Conservation (phyloP, 768 basidiomycete genomes). For the Trametes maxima region DNA sequence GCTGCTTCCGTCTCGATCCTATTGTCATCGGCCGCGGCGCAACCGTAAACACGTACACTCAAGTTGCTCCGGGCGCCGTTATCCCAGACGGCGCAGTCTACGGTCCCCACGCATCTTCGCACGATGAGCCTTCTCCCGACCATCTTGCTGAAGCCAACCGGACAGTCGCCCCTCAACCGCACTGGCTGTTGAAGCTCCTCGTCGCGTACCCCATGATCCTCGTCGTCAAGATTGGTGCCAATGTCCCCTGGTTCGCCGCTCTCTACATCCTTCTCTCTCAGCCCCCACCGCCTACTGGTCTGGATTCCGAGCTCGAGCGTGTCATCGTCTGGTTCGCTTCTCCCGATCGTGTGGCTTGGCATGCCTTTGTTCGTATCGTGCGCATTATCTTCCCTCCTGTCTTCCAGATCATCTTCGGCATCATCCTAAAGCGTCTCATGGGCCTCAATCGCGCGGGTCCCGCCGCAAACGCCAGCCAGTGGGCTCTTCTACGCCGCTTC, state of each 20-base stretch:
- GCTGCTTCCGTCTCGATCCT: constrained; percentile 44
- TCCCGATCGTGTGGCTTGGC: constrained; percentile 45
- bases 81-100: constrained; percentile 43
- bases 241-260: constrained; percentile 47
- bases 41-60: constrained; percentile 47
- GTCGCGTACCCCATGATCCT: constrained; percentile 45
- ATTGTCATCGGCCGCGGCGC: constrained; percentile 44
- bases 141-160: constrained; percentile 45
- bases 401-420: constrained; percentile 41
- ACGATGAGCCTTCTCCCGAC: constrained; percentile 41
- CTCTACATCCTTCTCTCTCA: constrained; percentile 42
- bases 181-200: constrained; percentile 37
- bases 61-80: constrained; percentile 43
- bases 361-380: constrained; percentile 43
- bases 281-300: constrained; percentile 25
- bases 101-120: constrained; percentile 50
- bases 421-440: constrained; percentile 44
- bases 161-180: constrained; percentile 37
- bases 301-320: constrained; percentile 40
- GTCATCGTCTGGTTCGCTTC: constrained; percentile 50
- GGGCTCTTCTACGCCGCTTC: constrained; percentile 40
- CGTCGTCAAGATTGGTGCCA: constrained; percentile 38
- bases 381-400: constrained; percentile 43
- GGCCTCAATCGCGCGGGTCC: constrained; percentile 41
- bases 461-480: constrained; percentile 34